A percentile compares a stretch with the other conserved stretches of the same genome.
phyloP scores from a whole-genome alignment of 2,329 filamentous ascomycete species.

The Hymenoscyphus fructigenus region DNA sequence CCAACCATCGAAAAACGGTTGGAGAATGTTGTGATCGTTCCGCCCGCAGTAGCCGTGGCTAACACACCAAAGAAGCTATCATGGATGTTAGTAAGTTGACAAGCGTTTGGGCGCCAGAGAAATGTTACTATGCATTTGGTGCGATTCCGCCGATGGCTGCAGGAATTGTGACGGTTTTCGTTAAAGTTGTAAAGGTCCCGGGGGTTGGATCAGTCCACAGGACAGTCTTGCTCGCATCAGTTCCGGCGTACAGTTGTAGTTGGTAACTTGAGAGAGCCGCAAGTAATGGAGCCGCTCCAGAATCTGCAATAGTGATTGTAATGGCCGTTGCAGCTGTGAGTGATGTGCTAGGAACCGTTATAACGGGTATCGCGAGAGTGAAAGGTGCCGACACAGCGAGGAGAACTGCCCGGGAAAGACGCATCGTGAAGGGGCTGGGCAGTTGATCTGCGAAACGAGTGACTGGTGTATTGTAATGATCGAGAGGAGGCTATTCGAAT shows the following conservation, averaged over 20 bases:
- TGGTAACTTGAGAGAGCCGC: constrained; percentile 53
- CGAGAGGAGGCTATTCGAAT: constrained; percentile 3
- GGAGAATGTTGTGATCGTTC: constrained; percentile 59
- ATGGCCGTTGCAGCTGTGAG: constrained; percentile 51
- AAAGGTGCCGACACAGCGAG: constrained; percentile 26
- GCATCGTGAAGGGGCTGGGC: constrained; percentile 23
- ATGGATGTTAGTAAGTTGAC: constrained; percentile 12
- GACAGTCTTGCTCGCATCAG: constrained; percentile 4
- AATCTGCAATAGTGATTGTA: constrained; percentile 56
- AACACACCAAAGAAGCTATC: constrained; percentile 60
- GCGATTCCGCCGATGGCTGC: constrained; percentile 28
- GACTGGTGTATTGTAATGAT: constrained; percentile 16
- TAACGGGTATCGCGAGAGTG: constrained; percentile 40
- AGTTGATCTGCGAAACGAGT: constrained; percentile 22
- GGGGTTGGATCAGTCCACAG: constrained; percentile 7
- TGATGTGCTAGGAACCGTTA: constrained; percentile 50
- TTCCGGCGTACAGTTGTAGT: constrained; percentile 36
- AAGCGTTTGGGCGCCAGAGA: not conserved
- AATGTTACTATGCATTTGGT: constrained; percentile 37
- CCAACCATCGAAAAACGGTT: constrained; percentile 61
- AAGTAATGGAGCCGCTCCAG: constrained; percentile 48
- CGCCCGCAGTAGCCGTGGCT: constrained; percentile 52
- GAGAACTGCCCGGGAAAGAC: constrained; percentile 21
- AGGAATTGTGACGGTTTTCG: constrained; percentile 31
- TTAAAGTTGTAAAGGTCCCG: constrained; percentile 27